Evolutionary conservation across 2,329 filamentous ascomycete species (phyloP).

Genomic region (Fusarium incarnatum): DNA sequence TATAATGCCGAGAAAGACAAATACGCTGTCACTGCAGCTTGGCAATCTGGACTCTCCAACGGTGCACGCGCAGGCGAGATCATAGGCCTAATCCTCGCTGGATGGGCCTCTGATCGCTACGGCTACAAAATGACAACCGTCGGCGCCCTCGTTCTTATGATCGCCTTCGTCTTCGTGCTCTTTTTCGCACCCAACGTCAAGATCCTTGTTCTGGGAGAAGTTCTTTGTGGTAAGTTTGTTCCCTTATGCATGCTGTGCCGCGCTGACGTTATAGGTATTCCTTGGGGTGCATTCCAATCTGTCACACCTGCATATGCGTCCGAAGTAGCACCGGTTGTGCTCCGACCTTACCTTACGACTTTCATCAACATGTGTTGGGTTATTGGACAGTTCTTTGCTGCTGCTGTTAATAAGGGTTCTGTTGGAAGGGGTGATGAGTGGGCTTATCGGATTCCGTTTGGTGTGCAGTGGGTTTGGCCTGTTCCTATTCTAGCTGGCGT

Average conservation of each 20-base stretch:
- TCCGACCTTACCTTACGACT: slow-evolving; percentile 65
- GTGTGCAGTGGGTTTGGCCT: slow-evolving; percentile 65
- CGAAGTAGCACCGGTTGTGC: slow-evolving; percentile 61
- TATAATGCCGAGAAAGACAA: slow-evolving; percentile 50
- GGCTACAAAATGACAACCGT: slow-evolving; percentile 65
- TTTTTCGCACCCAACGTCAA: slow-evolving; percentile 64
- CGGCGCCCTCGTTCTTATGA: slow-evolving; percentile 58
- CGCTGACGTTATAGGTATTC: slow-evolving; percentile 55
- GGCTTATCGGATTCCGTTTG: slow-evolving; percentile 64
- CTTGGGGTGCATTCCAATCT: slow-evolving; percentile 65
- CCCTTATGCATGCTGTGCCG: not conserved
- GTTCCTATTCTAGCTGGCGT: slow-evolving; percentile 59
- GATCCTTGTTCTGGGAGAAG: slow-evolving; percentile 61
- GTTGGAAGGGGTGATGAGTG: slow-evolving; percentile 56
- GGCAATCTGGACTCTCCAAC: slow-evolving; percentile 68
- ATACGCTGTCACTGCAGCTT: slow-evolving; percentile 63
- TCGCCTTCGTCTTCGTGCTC: slow-evolving; percentile 63
- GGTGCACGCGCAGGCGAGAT: slow-evolving; percentile 66
- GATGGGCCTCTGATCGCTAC: slow-evolving; percentile 62
- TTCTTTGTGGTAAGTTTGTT: slow-evolving; percentile 54
- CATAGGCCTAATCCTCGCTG: slow-evolving; percentile 65
- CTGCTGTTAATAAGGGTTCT: slow-evolving; percentile 60
- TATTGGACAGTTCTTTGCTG: slow-evolving; percentile 64
- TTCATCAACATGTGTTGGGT: slow-evolving; percentile 70
- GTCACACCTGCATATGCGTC: slow-evolving; percentile 66